Conservation (phyloP, 352 stramenopile species). For the Globisporangium spinosum region DNA sequence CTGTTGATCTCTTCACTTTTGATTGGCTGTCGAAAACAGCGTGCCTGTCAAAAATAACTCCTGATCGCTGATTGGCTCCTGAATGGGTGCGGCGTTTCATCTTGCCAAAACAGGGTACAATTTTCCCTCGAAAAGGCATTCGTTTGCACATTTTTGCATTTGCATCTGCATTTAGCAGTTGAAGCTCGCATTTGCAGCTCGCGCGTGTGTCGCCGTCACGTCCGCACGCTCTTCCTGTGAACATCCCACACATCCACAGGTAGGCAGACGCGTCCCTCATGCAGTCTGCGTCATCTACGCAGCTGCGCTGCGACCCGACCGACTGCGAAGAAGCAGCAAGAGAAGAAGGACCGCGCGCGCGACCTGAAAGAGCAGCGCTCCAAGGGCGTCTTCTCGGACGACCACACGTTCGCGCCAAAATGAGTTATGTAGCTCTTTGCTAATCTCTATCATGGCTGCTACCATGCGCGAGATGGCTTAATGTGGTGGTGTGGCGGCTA, state of each 20-base stretch:
- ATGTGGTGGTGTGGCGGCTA: background rate
- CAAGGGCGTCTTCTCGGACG: constrained; percentile 63
- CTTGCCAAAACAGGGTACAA: constrained; percentile 1
- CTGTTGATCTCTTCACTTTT: background rate
- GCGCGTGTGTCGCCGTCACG: background rate
- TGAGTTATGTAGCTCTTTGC: constrained; percentile 18
- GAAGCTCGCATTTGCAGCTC: background rate
- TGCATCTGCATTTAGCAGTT: background rate
- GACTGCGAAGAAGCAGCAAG: constrained; percentile 76
- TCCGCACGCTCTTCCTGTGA: background rate
- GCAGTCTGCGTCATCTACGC: constrained; percentile 25
- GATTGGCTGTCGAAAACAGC: constrained; percentile 7
- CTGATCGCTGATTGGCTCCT: background rate
- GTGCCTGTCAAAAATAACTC: background rate
- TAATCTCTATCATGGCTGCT: background rate
- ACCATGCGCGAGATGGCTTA: background rate
- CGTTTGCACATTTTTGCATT: background rate
- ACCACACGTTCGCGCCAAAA: constrained; percentile 81
- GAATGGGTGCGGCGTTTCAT: background rate
- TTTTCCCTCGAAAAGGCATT: background rate
- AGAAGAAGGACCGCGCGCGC: constrained; percentile 73
- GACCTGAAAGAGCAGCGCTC: constrained; percentile 68
- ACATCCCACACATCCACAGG: background rate
- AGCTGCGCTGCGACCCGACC: constrained; percentile 70
- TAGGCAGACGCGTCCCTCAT: background rate